Conservation (phyloP, 257 asterid species). For the Haberlea rhodopensis region DNA sequence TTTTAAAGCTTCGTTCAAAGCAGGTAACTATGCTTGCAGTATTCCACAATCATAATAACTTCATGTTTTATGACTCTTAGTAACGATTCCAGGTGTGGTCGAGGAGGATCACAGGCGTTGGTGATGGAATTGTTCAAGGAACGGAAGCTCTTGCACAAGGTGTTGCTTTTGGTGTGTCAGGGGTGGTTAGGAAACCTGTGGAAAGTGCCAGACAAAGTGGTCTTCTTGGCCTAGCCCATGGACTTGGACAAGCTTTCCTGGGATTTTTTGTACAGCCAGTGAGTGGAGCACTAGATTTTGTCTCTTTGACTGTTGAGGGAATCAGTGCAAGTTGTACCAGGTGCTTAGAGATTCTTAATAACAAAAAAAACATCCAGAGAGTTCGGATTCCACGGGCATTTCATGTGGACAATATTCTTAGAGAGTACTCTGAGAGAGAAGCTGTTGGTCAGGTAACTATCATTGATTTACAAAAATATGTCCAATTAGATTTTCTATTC, state of each 20-base stretch:
- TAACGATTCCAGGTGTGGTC: conserved; percentile 68
- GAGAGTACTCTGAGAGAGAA: conserved; percentile 83
- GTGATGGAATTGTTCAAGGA: conserved; percentile 96
- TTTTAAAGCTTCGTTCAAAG: conserved; percentile 91
- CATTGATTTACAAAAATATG: conserved; percentile 12
- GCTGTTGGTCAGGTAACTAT: conserved; percentile 84
- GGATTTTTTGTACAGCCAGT: conserved; percentile 92
- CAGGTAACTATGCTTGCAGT: conserved; percentile 47
- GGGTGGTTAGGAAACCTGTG: conserved; percentile 90
- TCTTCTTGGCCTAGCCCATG: conserved; percentile 96
- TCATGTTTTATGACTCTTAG: conserved; percentile 22
- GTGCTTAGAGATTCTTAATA: conserved; percentile 83
- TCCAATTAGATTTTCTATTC: conserved; percentile 1
- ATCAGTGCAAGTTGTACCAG: conserved; percentile 97
- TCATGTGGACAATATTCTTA: conserved; percentile 70
- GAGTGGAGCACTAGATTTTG: conserved; percentile 95
- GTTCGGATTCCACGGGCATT: conserved; percentile 89
- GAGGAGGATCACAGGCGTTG: conserved; percentile 96
- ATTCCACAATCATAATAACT: conserved; percentile 17
- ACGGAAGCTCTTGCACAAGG: conserved; percentile 99
- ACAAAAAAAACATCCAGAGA: conserved; percentile 66
- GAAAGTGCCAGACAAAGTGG: conserved; percentile 96
- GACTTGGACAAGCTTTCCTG: conserved; percentile 88
- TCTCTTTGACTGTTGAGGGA: conserved; percentile 95
- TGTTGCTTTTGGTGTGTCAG: conserved; percentile 91